Conservation (phyloP, 2,329 filamentous ascomycete species). For the Gnomoniopsis smithogilvyi region DNA sequence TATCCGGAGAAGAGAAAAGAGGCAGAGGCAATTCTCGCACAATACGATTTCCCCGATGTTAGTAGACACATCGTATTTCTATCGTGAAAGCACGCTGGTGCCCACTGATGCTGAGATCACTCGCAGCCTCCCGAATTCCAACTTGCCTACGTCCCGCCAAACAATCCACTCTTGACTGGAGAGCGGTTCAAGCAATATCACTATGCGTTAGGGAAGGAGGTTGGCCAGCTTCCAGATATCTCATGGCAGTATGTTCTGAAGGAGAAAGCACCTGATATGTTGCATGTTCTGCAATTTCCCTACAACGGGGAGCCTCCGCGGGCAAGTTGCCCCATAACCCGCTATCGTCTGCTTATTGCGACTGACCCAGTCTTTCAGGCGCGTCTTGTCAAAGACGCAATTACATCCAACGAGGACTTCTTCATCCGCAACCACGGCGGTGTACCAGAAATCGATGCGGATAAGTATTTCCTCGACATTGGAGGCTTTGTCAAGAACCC, state of each 20-base stretch:
- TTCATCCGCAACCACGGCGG: constrained; percentile 73
- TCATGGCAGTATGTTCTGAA: constrained; percentile 53
- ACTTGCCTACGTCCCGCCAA: constrained; percentile 49
- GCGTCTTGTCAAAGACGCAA: constrained; percentile 50
- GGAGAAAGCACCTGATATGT: constrained; percentile 59
- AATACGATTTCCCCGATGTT: constrained; percentile 44
- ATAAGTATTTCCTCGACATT: constrained; percentile 49
- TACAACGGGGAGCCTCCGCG: constrained; percentile 62
- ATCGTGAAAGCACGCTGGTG: background rate
- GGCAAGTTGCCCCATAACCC: constrained; percentile 17
- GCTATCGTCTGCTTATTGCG: background rate
- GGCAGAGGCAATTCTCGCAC: constrained; percentile 52
- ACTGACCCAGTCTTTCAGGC: constrained; percentile 26
- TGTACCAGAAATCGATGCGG: constrained; percentile 61
- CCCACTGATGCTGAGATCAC: constrained; percentile 13
- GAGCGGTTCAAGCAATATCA: constrained; percentile 59
- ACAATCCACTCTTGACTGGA: constrained; percentile 56
- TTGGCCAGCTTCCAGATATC: constrained; percentile 50
- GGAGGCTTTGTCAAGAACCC: constrained; percentile 57
- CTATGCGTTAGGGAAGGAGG: constrained; percentile 40
- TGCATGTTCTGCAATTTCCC: constrained; percentile 60
- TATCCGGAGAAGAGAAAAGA: constrained; percentile 65
- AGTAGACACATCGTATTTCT: background rate
- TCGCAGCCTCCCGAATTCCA: constrained; percentile 50
- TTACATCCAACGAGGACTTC: constrained; percentile 53